These are phyloP conservation scores for Sicyos edulis DNA, from an alignment of 306 rosid species.

Conservation along the genomic window DNA sequence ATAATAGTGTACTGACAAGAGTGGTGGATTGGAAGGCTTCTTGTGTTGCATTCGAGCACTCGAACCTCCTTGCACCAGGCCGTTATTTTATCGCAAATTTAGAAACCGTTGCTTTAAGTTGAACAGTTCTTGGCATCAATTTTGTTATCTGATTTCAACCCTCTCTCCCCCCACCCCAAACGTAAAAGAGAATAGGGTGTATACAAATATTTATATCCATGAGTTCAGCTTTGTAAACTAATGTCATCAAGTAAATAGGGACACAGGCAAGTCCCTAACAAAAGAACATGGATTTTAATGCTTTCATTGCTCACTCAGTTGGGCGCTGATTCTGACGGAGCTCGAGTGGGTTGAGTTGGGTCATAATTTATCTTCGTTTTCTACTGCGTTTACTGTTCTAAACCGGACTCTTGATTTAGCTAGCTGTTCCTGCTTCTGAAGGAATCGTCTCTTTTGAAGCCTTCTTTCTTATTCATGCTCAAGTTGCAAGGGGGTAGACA, in stretches of 20 bases:
- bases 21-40: slow-evolving; percentile 12
- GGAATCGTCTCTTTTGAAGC: no score
- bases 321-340: neutral
- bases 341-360: neutral
- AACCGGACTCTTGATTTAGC: no score
- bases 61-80: neutral
- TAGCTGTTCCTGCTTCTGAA: no score
- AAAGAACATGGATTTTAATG: neutral
- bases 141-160: slow-evolving; percentile 33
- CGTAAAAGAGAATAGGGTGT: slow-evolving; percentile 15
- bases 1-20: slow-evolving; percentile 33
- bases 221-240: slow-evolving; percentile 12
- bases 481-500: no score
- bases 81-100: neutral
- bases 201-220: slow-evolving; percentile 18
- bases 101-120: slow-evolving; percentile 47
- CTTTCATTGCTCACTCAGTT: slow-evolving; percentile 5
- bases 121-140: slow-evolving; percentile 44
- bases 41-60: neutral
- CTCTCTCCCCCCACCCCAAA: slow-evolving; percentile 21
- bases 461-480: no score
- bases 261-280: neutral
- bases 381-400: neutral
- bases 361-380: no score
- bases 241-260: slow-evolving; percentile 2